Base-by-base conservation (phyloP, 345 rosid species). In the Kandelia obovata region DNA sequence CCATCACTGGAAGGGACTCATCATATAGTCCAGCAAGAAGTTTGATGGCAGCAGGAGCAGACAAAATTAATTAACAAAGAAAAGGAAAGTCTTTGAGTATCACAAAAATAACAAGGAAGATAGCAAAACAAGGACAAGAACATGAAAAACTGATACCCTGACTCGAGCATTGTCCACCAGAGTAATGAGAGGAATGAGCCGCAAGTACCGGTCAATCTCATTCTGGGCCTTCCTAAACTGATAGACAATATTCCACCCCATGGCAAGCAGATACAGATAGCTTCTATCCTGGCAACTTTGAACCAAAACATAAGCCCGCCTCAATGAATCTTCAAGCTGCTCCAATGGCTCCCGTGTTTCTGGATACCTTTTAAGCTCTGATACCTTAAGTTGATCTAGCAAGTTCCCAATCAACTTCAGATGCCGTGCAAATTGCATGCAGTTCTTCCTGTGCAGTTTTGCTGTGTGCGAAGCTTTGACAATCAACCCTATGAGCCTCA, bases 201-300 rank as follows among this genome's bases (percentile, higher is more conserved):
- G 85, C 84, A 95, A 84, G 69, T 90, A 95, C 7, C 88, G 88
- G 72, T 95, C 99, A 53, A 95, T 95, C 89, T 95, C 99, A 73
- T 80, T 87, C 79, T 92, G 99, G 19, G 95, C 96, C 81, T 86
- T 95, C 73, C 97, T 80, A 68, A 95, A 95, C 77, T 95, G 99
- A 53, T 95, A 95, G 57, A 95, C 99, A 37, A 95, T 92, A 80
- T 92, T 95, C 99, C 99, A 95, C 1, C 99, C 99, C 99, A 92
- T 92, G 26, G 99, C 99, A 61, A 95, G 80, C 85, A 95, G 78
- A 76, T 95, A 95, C 16, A 95, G 91, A 77, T 90, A 95, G 71
- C 99, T 95, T 66, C 89, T 74, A 68, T 95, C 99, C 64, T 93
- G 93, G 64, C 98, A 95, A 53, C 96, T 95, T 23, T 90, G 86